These are phyloP conservation scores for Hansenula lynferdii DNA, from an alignment of 1,139 yeast species.

Conservation along the genomic window DNA sequence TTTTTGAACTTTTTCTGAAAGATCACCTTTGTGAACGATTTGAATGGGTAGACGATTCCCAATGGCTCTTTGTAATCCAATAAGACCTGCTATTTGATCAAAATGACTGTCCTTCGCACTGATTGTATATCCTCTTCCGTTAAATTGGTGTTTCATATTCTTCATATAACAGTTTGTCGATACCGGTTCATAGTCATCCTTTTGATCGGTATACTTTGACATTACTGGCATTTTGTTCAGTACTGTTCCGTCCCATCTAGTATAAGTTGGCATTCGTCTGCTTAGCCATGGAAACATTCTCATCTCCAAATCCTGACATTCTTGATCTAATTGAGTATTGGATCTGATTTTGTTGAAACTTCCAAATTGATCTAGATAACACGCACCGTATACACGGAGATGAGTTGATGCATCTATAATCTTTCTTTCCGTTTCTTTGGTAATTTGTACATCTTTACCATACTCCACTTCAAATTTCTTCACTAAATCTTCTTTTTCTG, in stretches of 20 bases:
- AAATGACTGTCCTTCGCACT: conserved; percentile 36
- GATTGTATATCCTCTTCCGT: conserved; percentile 43
- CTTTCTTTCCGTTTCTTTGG: conserved; percentile 17
- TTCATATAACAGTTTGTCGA: conserved; percentile 21
- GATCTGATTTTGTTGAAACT: conserved; percentile 2
- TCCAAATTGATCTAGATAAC: conserved; percentile 30
- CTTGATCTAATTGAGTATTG: not conserved
- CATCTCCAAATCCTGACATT: conserved; percentile 30
- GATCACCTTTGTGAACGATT: conserved; percentile 43
- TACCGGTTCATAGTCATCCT: not conserved
- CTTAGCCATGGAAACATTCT: conserved; percentile 38
- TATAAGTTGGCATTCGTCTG: conserved; percentile 30
- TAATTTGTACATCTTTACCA: not conserved
- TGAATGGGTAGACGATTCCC: conserved; percentile 48
- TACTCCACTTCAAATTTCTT: conserved; percentile 3
- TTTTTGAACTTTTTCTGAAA: conserved; percentile 23
- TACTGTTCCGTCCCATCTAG: conserved; percentile 34
- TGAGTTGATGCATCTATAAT: conserved; percentile 31
- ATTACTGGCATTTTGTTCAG: not conserved
- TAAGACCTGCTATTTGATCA: conserved; percentile 32
- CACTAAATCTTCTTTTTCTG: conserved; percentile 3
- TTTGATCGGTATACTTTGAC: not conserved
- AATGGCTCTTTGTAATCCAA: conserved; percentile 41
- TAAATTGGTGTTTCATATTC: conserved; percentile 29
- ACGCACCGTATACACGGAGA: conserved; percentile 36